Base-by-base conservation (phyloP, 441 rosid genomes). In the Eruca vesicaria region DNA sequence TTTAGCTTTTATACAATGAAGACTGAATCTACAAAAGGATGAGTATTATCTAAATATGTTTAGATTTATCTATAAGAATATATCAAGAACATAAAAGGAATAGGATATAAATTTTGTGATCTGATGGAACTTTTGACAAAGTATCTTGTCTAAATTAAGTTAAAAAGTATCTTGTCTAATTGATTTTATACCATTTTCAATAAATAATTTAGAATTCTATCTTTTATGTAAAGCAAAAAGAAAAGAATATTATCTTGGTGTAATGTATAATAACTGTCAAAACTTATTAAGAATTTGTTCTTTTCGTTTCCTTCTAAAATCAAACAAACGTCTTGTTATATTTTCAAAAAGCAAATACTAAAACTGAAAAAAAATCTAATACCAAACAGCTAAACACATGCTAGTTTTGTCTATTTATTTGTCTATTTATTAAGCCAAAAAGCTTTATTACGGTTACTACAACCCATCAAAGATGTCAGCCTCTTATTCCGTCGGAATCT, bases 401-500 rank as follows among this genome's bases (percentile, higher is more conserved):
- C 9, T 73, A 64, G 66, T 28, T 38, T 41, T 41, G 36, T 48
- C 67, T 45, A 67, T 67, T 59, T 45, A 74, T 38, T 41, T 41
- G 36, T 48, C 67, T 45, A 67, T 67, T 59, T 45, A 74, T 67
- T 57, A 59, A n/a, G 52, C 59, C 57, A 73, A 57, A 55, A 28
- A 16, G 23, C 55, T 68, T 68, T 9, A 15, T 20, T 32, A 48
- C 68, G 43, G 63, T 75, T 75, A 75, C 53, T 20, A 19, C 68
- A 63, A 56, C 16, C 29, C 55, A 72, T 57, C 72, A 36, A 72
- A 53, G 48, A 55, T 78, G 62, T 9, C 53, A 45, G 43, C 65
- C 32, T 36, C 36, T 71, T 19, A 55, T 65, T 45, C 72, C 61
- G 63, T 19, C 6, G 23, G 45, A 58, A 35, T 66, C 73, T 78